Evolutionary conservation across 2,329 filamentous ascomycete species (phyloP).

Genomic region (Aspergillus sp.): DNA sequence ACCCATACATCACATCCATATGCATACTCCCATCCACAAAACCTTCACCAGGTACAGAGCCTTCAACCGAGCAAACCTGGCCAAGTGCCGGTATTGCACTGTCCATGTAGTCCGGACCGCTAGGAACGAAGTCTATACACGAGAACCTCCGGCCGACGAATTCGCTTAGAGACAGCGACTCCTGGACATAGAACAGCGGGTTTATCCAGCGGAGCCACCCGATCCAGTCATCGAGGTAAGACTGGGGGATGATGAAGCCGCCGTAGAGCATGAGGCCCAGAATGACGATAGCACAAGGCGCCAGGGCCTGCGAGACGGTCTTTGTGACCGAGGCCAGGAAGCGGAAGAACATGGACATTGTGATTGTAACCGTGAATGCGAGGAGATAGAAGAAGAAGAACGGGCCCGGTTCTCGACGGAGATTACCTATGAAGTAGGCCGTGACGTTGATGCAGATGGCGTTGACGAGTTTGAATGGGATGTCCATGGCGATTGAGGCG

Average conservation of each 20-base stretch:
- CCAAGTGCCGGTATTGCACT: conserved; percentile 12
- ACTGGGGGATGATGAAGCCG: conserved; percentile 38
- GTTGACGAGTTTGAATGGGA: conserved; percentile 78
- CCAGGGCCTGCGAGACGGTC: conserved; percentile 55
- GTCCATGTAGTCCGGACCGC: conserved; percentile 29
- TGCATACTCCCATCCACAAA: conserved; percentile 61
- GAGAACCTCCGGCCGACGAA: conserved; percentile 63
- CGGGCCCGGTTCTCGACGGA: conserved; percentile 68
- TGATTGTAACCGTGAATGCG: conserved; percentile 68
- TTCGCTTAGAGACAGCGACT: conserved; percentile 78
- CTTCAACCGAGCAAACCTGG: conserved; percentile 57
- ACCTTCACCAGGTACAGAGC: conserved; percentile 52
- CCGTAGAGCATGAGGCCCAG: conserved; percentile 46
- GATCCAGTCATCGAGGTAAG: conserved; percentile 58
- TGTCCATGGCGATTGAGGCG: conserved; percentile 79
- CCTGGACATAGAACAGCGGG: conserved; percentile 75
- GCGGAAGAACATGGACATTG: conserved; percentile 85
- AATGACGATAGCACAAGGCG: conserved; percentile 50
- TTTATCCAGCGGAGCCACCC: conserved; percentile 78
- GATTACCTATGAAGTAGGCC: conserved; percentile 83
- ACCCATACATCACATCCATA: conserved; percentile 54
- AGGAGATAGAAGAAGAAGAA: conserved; percentile 87
- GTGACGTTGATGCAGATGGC: conserved; percentile 69
- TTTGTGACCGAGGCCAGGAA: conserved; percentile 66
- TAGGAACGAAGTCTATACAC: conserved; percentile 46